Evolutionary conservation across 495 filamentous ascomycete species (phyloP).

Genomic region (Letharia columbiana): DNA sequence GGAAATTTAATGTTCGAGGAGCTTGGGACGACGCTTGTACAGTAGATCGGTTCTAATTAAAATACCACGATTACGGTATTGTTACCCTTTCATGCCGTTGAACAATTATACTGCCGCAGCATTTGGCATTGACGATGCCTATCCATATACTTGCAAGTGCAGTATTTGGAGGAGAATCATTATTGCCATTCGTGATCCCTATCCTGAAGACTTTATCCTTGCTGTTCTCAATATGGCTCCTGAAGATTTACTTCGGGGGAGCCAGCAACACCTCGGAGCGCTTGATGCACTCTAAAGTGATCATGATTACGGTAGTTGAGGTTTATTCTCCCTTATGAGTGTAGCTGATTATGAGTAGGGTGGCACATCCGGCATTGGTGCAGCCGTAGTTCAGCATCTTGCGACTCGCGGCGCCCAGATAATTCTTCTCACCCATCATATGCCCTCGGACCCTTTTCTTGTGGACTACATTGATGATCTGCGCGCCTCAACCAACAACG

Average conservation of each 20-base stretch:
- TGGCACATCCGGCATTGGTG: constrained; percentile 89
- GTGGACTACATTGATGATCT: constrained; percentile 88
- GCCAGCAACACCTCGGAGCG: constrained; percentile 68
- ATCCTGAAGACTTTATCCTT: constrained; percentile 52
- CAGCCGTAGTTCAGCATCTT: constrained; percentile 60
- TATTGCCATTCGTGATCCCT: constrained; percentile 56
- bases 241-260: constrained; percentile 76
- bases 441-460: constrained; percentile 75
- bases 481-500: constrained; percentile 67
- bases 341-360: constrained; percentile 45
- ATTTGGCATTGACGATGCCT: constrained; percentile 52
- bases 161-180: constrained; percentile 52
- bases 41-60: background rate
- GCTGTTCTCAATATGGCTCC: constrained; percentile 48
- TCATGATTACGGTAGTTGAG: constrained; percentile 70
- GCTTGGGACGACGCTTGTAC: background rate
- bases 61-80: constrained; percentile 8
- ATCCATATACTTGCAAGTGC: constrained; percentile 59
- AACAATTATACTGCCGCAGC: background rate
- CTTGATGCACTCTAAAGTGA: constrained; percentile 82
- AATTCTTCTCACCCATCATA: constrained; percentile 76
- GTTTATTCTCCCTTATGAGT: background rate
- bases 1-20: background rate
- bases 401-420: constrained; percentile 82
- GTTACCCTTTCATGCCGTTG: background rate